Evolutionary conservation across 2,329 filamentous ascomycete species (phyloP).

Genomic region (Pseudogymnoascus sp.): DNA sequence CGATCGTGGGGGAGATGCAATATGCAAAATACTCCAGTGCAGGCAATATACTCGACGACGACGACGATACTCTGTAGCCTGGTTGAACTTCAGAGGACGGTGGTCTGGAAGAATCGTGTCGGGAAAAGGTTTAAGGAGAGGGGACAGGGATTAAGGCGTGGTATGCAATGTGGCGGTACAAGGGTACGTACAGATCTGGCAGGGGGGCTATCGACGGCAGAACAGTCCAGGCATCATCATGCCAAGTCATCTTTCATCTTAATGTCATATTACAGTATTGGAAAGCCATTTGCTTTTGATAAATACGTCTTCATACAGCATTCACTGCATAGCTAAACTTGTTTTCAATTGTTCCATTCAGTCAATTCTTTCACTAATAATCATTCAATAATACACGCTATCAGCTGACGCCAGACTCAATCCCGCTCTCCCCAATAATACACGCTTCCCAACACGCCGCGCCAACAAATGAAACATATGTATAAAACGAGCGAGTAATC

Average conservation of each 20-base stretch:
- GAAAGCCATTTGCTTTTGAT: neutral
- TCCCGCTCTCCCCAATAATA: neutral
- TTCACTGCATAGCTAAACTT: neutral
- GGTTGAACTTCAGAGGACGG: neutral
- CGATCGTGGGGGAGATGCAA: slow-evolving; percentile 1
- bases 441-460: neutral
- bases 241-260: too few species aligned
- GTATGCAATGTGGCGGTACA: slow-evolving; percentile 1
- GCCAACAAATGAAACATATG: slow-evolving; percentile 7
- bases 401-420: slow-evolving; percentile 1
- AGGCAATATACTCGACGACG: slow-evolving; percentile 1
- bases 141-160: slow-evolving; percentile 4
- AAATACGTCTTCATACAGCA: neutral
- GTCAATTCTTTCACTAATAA: slow-evolving; percentile 4
- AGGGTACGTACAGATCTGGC: slow-evolving; percentile 6
- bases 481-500: neutral
- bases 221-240: neutral
- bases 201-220: neutral
- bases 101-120: slow-evolving; percentile 5
- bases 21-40: neutral
- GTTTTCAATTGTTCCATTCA: neutral
- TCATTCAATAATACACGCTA: slow-evolving; percentile 9
- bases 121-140: slow-evolving; percentile 11
- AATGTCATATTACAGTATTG: neutral
- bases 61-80: neutral